Base-by-base conservation (phyloP, 305 asterid genomes). In the Withania somnifera region DNA sequence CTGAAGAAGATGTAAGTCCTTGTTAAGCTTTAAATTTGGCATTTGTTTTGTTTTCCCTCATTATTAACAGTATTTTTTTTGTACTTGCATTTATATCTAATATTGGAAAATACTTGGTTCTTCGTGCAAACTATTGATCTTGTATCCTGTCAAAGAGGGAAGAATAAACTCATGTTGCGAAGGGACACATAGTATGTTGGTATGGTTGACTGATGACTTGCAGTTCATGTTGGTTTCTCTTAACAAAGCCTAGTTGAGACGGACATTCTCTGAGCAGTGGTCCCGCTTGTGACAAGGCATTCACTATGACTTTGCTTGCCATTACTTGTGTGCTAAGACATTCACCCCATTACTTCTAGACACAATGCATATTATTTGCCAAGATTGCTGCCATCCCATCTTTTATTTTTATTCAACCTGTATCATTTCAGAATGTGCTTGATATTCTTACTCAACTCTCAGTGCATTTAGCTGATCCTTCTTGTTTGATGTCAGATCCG, bases 1-100 rank as follows among this genome's bases (percentile, higher is more conserved):
- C 93, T 11, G 99, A 95, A 84, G 92, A 91, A 63, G 98, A 95
- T 84, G 99, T 95, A 88, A 91, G 97, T 89, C 78, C 73, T 76
- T 81, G 53, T 50, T 81, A 15, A 15, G 47, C 26, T 28, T 75
- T 9, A 26, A 26, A 17, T 19, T 51, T 50, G 61, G 22, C 28
- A 15, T 75, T 47, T 75, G 56, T 50, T 30, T 75, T 75, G 24
- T 47, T 50, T 75, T 28, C n/a, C 26, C 45, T 75, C 26, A 0
- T 71, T 40, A 20, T 22, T 26, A 30, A 47, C 26, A 26, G n/a
- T n/a, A n/a, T n/a, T n/a, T n/a, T 47, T 73, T 64, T n/a, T n/a
- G 4, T 10, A 1, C 22, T 66, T 32, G 50, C 75, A n/a, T 36
- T 75, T 47, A 75, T 75, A 75, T 75, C 61, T 53, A 50, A 64